Percentiles rank a stretch among this genome's conserved stretches.
Evolutionary conservation across 306 rosid species (phyloP).

Genomic region (Adenanthera pavonina): DNA sequence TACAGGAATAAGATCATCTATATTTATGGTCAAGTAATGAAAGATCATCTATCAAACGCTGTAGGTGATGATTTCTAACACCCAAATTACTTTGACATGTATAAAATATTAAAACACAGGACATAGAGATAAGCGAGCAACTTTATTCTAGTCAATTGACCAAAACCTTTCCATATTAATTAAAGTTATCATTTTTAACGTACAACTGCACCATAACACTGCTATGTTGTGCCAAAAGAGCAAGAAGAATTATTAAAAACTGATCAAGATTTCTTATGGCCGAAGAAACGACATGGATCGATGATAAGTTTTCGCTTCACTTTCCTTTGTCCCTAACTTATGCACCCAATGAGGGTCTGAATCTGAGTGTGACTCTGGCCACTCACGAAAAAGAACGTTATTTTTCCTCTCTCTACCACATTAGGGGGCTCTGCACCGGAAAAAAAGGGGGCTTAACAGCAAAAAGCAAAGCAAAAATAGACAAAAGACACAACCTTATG

Average conservation of each 20-base stretch:
- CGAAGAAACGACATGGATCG: conserved; percentile 53
- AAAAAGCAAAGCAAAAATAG: conserved; percentile 48
- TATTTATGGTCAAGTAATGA: not conserved
- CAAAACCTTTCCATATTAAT: not conserved
- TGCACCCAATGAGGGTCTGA: conserved; percentile 6
- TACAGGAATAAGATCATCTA: not conserved
- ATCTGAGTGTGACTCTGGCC: conserved; percentile 46
- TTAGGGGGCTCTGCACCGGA: conserved; percentile 56
- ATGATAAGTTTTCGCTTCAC: not conserved
- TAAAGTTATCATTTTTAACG: not conserved
- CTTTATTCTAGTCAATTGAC: not conserved
- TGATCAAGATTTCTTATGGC: conserved; percentile 53
- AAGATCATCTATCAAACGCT: not conserved
- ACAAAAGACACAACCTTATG: conserved; percentile 53
- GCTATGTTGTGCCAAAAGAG: conserved; percentile 4
- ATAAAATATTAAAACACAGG: not conserved
- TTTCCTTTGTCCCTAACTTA: not conserved
- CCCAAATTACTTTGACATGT: not conserved
- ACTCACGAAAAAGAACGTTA: conserved; percentile 58
- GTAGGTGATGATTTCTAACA: not conserved
- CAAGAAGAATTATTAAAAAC: conserved; percentile 23
- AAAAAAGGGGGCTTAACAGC: conserved; percentile 44
- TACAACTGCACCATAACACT: not conserved
- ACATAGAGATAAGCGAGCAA: not conserved
- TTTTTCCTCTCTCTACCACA: conserved; percentile 46